phyloP scores from a whole-genome alignment of 352 stramenopile species.

The Pythium brachiatum region DNA sequence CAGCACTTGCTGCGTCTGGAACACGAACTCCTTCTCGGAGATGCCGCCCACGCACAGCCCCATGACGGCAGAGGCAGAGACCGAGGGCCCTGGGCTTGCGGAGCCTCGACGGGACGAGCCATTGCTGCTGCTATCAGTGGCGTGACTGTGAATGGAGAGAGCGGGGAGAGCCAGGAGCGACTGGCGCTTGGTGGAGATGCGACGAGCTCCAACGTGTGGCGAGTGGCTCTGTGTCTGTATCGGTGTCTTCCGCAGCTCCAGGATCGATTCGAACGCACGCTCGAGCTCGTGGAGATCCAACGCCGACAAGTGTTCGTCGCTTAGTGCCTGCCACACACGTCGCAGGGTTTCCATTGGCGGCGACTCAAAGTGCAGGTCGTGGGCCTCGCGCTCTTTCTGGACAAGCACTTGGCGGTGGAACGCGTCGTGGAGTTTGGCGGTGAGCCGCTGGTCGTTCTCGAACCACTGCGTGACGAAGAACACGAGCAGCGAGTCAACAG shows the following conservation, averaged over 20 bases:
- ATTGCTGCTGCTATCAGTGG: background rate
- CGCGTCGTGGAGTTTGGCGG: conserved; percentile 41
- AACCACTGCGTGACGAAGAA: conserved; percentile 47
- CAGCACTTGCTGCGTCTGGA: conserved; percentile 46
- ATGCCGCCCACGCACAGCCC: conserved; percentile 36
- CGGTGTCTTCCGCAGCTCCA: conserved; percentile 29
- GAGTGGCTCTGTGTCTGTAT: background rate
- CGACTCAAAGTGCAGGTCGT: background rate
- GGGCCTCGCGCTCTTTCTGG: background rate
- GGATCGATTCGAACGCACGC: conserved; percentile 29
- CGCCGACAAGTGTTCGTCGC: conserved; percentile 38
- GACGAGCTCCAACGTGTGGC: background rate
- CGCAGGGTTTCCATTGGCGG: conserved; percentile 37
- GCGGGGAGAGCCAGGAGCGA: conserved; percentile 1
- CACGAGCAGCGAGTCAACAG: conserved; percentile 49
- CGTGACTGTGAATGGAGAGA: background rate
- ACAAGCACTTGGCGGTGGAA: conserved; percentile 35
- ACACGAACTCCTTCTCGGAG: conserved; percentile 64
- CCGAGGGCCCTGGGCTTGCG: conserved; percentile 1
- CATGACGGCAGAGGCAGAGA: background rate
- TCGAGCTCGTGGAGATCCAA: conserved; percentile 46
- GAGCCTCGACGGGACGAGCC: conserved; percentile 14
- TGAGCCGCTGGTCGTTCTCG: conserved; percentile 40
- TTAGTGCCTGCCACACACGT: conserved; percentile 33
- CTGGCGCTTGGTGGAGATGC: conserved; percentile 14